Percentiles rank a stretch among this genome's conserved stretches.
These are phyloP conservation scores for Mariannaea sp. DNA, from an alignment of 2,329 filamentous ascomycete species.

Conservation along the genomic window DNA sequence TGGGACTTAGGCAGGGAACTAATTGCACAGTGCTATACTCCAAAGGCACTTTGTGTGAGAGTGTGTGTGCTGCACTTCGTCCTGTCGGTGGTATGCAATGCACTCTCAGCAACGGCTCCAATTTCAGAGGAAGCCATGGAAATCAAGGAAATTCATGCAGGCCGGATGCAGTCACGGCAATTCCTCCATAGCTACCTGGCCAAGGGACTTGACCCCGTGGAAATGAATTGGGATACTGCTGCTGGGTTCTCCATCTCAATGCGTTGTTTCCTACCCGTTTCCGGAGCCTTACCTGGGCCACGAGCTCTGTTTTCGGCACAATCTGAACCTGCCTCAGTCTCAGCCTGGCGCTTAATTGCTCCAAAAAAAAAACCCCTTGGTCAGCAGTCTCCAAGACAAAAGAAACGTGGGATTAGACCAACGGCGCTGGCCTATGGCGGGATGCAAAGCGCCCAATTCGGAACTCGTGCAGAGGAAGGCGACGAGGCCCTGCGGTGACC, in stretches of 20 bases:
- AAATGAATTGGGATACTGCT: not conserved
- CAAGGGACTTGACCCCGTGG: not conserved
- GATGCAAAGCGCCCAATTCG: constrained; percentile 36
- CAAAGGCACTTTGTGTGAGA: constrained; percentile 8
- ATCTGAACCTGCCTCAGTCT: constrained; percentile 9
- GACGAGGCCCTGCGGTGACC: constrained; percentile 7
- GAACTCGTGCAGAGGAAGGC: constrained; percentile 21
- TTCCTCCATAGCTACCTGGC: not conserved
- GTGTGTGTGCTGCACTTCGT: constrained; percentile 11
- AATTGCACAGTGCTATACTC: constrained; percentile 3
- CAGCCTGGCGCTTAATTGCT: constrained; percentile 34
- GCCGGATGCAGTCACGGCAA: constrained; percentile 18
- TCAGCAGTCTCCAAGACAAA: constrained; percentile 25
- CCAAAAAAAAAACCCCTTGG: constrained; percentile 28
- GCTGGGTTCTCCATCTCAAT: not conserved
- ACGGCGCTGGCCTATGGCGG: constrained; percentile 27
- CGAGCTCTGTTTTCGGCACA: constrained; percentile 14
- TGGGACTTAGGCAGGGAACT: too few relatives aligned
- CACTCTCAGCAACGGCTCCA: constrained; percentile 14
- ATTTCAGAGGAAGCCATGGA: constrained; percentile 15
- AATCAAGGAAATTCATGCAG: constrained; percentile 17
- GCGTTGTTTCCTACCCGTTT: constrained; percentile 6
- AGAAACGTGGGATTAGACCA: constrained; percentile 35
- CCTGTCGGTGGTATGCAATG: constrained; percentile 11
- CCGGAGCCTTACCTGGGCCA: not conserved